Evolutionary conservation across 192 early-diverging fungal species (phyloP), one percentile per base, ranked within the genome.

Genomic region (Coemansia sp.): DNA sequence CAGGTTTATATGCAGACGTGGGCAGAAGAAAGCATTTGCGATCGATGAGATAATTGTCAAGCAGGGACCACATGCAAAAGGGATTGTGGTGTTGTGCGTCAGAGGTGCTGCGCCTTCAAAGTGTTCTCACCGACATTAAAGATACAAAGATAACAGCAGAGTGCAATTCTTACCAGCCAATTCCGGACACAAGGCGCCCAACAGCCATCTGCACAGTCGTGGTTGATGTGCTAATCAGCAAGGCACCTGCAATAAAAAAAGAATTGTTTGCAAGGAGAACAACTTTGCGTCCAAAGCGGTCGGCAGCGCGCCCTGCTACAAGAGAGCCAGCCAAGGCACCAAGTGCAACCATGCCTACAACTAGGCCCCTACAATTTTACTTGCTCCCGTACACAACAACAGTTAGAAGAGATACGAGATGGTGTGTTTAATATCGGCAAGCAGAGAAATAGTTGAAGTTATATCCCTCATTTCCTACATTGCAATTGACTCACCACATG

Each of bases 181-280:
- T 71, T 22, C 93, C 93, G 4, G 83, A 77, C 21, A 91, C 38
- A 56, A 92, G 78, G 53, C 93, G 88, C 12, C 91, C 93, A 25
- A 88, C 48, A 54, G 83, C 81, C 55, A 92, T 83, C 74, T 87
- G 86, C 4, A 74, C 75, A 25, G 82, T 60, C 3, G 84, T 82
- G 0, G 83, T 78, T 16, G 88, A 82, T 16, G 87, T 78, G 19
- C 81, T 75, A 9, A 93, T 69, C 3, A 90, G 64, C 26, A 91
- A 25, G 7, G 83, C 83, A 7, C 92, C 89, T 18, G 86, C n/a
- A 2, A 92, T 75, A 63, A 84, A 92, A 30, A 85, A 83, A 2
- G 85, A 34, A 64, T 90, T 93, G 65, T 83, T 85, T 49, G 67
- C 82, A 16, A 92, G 72, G 55, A 95, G 76, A 7, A 83, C 62